Evolutionary conservation across 108 stramenopile species (phyloP), one percentile per base, ranked within the genome.

Genomic region (Fragilaria crotonensis): DNA sequence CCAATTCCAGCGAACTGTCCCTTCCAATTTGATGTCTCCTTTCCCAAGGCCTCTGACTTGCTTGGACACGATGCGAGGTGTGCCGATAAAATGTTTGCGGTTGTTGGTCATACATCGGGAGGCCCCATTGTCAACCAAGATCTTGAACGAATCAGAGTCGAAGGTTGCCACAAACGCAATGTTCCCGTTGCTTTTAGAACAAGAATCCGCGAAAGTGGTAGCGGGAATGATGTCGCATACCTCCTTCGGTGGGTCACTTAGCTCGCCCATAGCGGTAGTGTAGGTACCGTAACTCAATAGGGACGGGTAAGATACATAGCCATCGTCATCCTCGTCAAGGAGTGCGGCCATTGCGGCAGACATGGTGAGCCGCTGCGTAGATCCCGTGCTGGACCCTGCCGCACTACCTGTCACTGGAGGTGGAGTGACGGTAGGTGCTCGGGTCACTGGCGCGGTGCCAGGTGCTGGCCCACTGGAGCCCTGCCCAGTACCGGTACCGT

Each of bases 51-150:
- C 48, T 32, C 1, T 31, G n/a, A 61, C 19, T 14, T 4, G 2
- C 29, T 44, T 21, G 30, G 9, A 27, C 3, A 3, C 23, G 1
- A 17, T 14, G 1, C 28, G 3, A 2, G 49, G 49, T 32, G 26
- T 14, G 27, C 26, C 54, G 1, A 22, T 21, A 50, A 62, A 62
- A 46, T 69, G 59, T 5, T 7, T 23, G 1, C n/a, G 4, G 7
- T 46, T 46, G 22, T 52, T 18, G 3, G 70, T 52, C 2, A 71
- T 64, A 33, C 63, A 59, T 21, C 29, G 11, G 9, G 62, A 44
- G 9, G 32, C 28, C 4, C 63, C 17, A 52, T 71, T 71, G 56
- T 71, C 63, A 23, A 71, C 45, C 3, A 28, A 20, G 21, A 64
- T 45, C n/a, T 21, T 11, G 1, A 4, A 7, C 3, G 70, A 63